Evolutionary conservation across 495 filamentous ascomycete genomes (phyloP).

Genomic region (Umbilicaria muhlenbergii): DNA sequence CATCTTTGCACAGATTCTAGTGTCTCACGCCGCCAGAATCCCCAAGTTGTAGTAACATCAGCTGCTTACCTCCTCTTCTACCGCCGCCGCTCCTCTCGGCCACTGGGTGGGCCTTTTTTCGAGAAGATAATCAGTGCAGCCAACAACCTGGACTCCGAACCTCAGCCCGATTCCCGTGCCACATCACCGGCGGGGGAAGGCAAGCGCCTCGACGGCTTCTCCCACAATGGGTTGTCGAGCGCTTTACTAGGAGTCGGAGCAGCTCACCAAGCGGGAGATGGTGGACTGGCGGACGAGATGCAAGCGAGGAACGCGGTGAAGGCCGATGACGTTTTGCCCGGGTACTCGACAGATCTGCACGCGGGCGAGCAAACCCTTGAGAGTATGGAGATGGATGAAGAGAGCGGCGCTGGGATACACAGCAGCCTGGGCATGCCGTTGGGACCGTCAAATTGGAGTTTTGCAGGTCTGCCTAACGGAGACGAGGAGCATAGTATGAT

Average conservation of each 20-base stretch:
- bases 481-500: constrained; percentile 10
- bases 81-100: constrained; percentile 58
- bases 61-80: constrained; percentile 94
- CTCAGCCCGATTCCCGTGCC: constrained; percentile 30
- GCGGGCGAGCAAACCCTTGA: constrained; percentile 14
- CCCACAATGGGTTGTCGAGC: constrained; percentile 75
- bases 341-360: constrained; percentile 17
- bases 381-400: constrained; percentile 23
- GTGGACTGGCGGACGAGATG: constrained; percentile 30
- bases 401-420: constrained; percentile 12
- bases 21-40: constrained; percentile 37
- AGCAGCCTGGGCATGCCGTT: constrained; percentile 8
- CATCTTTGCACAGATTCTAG: constrained; percentile 43
- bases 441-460: constrained; percentile 12
- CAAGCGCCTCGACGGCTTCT: constrained; percentile 71
- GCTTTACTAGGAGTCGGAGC: constrained; percentile 59
- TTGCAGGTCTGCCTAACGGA: constrained; percentile 16
- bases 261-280: constrained; percentile 51
- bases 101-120: constrained; percentile 63
- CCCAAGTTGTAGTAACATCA: constrained; percentile 40
- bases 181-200: constrained; percentile 59
- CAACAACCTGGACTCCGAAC: constrained; percentile 29
- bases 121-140: constrained; percentile 49
- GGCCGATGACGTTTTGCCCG: constrained; percentile 9
- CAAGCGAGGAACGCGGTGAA: constrained; percentile 5